Evolutionary conservation across 352 stramenopile genomes (phyloP).

Genomic region (Globisporangium irregulare): DNA sequence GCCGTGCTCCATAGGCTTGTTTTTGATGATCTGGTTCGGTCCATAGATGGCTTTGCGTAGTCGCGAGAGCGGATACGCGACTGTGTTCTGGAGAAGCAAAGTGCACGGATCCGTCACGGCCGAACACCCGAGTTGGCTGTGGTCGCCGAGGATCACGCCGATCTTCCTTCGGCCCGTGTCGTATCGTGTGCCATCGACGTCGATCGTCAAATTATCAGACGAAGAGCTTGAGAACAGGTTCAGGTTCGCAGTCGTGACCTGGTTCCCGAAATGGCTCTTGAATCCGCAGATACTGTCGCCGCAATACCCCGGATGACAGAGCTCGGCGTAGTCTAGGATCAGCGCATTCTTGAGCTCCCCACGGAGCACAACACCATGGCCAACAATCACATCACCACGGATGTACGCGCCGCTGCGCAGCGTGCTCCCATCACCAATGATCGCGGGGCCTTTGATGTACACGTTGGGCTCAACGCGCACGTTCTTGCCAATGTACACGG

Average conservation of each 20-base stretch:
- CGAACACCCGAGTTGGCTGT: constrained; percentile 69
- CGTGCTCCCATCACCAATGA: constrained; percentile 63
- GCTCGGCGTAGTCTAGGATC: constrained; percentile 67
- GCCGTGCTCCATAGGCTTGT: constrained; percentile 72
- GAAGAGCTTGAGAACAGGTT: constrained; percentile 38
- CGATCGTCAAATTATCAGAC: constrained; percentile 28
- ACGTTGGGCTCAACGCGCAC: constrained; percentile 66
- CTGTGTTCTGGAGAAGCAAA: constrained; percentile 48
- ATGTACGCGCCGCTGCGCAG: constrained; percentile 67
- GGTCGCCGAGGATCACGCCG: constrained; percentile 68
- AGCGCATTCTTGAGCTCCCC: constrained; percentile 73
- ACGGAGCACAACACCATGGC: constrained; percentile 54
- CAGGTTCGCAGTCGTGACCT: constrained; percentile 78
- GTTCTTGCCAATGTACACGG: constrained; percentile 58
- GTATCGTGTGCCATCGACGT: constrained; percentile 36
- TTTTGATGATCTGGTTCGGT: constrained; percentile 69
- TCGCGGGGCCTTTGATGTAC: constrained; percentile 69
- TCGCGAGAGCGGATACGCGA: constrained; percentile 66
- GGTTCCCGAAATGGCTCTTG: constrained; percentile 82
- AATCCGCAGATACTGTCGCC: constrained; percentile 71
- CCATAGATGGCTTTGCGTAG: constrained; percentile 69
- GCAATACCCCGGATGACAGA: constrained; percentile 73
- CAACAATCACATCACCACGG: constrained; percentile 64
- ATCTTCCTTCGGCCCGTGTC: constrained; percentile 69
- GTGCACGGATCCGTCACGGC: constrained; percentile 73